phyloP scores from a whole-genome alignment of 208 protist genomes.

The Trypanosoma rangeli region DNA sequence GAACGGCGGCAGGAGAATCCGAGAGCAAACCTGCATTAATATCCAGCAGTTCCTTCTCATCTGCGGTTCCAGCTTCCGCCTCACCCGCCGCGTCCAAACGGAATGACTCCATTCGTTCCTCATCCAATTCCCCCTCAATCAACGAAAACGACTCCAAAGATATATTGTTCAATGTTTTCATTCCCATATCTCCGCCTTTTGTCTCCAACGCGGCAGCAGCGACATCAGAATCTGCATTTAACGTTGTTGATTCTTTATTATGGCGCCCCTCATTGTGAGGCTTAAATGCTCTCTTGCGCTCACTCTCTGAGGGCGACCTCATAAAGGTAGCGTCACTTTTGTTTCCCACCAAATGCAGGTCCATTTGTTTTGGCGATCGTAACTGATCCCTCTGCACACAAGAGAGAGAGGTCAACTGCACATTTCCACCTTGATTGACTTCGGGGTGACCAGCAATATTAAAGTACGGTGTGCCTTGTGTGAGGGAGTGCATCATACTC shows the following conservation, averaged over 20 bases:
- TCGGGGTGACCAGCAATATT: neutral
- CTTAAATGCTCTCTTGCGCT: neutral
- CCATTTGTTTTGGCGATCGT: neutral
- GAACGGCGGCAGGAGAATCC: neutral
- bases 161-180: neutral
- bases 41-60: neutral
- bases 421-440: neutral
- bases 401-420: neutral
- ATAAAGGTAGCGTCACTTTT: neutral
- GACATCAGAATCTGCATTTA: neutral
- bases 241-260: neutral
- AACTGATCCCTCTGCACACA: neutral
- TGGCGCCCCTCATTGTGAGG: neutral
- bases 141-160: neutral
- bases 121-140: neutral
- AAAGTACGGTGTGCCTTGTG: neutral
- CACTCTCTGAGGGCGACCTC: neutral
- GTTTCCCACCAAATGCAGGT: neutral
- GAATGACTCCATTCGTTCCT: neutral
- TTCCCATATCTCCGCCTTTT: neutral
- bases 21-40: neutral
- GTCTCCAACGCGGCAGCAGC: neutral
- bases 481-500: neutral
- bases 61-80: neutral
- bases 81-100: constrained; percentile 1